Conservation (phyloP, 2,329 filamentous ascomycete genomes). For the Lecanoromycetidae sp. region DNA sequence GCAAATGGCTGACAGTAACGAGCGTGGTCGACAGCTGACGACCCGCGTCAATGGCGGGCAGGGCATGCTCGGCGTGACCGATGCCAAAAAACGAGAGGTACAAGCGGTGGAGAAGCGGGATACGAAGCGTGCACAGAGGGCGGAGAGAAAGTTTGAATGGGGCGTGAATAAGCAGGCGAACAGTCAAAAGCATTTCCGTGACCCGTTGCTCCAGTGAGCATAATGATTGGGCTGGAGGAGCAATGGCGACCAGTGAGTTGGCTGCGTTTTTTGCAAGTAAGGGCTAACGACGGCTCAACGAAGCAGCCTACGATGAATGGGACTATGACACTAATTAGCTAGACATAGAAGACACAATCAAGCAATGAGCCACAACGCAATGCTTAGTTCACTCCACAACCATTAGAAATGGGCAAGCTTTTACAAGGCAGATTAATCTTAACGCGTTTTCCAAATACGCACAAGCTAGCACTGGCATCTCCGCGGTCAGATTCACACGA, state of each 20-base stretch:
- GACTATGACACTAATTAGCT: no score
- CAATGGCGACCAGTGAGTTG: neutral
- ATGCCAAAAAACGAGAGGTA: slow-evolving; percentile 61
- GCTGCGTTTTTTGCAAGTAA: neutral
- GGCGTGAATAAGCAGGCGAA: slow-evolving; percentile 63
- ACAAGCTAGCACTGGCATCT: no score
- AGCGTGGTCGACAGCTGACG: slow-evolving; percentile 35
- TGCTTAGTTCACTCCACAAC: no score
- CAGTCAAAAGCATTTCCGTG: slow-evolving; percentile 63
- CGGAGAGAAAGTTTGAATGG: slow-evolving; percentile 53
- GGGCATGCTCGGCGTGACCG: slow-evolving; percentile 66
- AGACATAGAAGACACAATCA: no score
- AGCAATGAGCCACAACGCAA: no score
- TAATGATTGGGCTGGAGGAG: neutral
- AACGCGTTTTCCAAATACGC: no score
- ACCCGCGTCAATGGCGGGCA: slow-evolving; percentile 59
- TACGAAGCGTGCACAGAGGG: slow-evolving; percentile 50
- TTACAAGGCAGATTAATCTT: no score
- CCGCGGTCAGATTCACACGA: no score
- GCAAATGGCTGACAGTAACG: slow-evolving; percentile 27
- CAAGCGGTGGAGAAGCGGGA: slow-evolving; percentile 56
- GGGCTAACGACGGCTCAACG: no score
- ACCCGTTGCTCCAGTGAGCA: slow-evolving; percentile 41
- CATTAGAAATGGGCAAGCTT: no score
- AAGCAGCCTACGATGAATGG: no score